Evolutionary conservation across 2,329 filamentous ascomycete genomes (phyloP).

Genomic region (Fusarium anthophilum): DNA sequence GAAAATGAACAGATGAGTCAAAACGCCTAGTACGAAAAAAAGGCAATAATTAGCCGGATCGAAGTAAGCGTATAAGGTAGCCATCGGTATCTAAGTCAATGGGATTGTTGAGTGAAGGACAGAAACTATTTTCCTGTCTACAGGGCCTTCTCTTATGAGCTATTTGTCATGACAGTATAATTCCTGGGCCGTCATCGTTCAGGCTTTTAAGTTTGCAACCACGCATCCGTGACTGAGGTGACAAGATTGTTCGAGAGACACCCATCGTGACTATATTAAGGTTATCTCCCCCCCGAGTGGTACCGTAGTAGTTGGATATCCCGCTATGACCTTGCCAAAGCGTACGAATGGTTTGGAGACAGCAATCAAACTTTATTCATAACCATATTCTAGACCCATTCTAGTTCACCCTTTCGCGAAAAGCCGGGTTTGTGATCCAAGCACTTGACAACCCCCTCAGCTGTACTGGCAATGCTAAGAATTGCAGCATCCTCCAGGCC

Average conservation of each 20-base stretch:
- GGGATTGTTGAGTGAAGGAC: neutral
- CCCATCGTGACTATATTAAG: neutral
- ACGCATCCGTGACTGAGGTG: neutral
- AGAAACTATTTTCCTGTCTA: neutral
- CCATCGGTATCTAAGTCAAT: neutral
- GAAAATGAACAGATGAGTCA: neutral
- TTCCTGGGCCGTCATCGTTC: neutral
- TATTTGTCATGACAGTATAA: neutral
- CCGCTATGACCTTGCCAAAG: neutral
- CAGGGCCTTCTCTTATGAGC: neutral
- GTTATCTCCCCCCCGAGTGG: neutral
- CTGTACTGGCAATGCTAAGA: neutral
- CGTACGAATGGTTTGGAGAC: accelerated
- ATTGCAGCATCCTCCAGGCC: neutral
- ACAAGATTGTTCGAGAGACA: neutral
- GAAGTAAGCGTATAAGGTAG: neutral
- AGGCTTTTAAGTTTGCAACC: neutral
- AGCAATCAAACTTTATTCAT: too few relatives aligned
- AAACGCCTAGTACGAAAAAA: neutral
- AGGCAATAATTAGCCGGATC: neutral
- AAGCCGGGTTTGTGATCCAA: neutral
- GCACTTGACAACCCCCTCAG: neutral
- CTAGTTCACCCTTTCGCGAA: neutral
- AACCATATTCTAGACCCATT: neutral
- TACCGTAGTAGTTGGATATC: accelerated